These are phyloP conservation scores for Strobilomyces confusus DNA, from an alignment of 768 basidiomycete genomes.

Conservation along the genomic window DNA sequence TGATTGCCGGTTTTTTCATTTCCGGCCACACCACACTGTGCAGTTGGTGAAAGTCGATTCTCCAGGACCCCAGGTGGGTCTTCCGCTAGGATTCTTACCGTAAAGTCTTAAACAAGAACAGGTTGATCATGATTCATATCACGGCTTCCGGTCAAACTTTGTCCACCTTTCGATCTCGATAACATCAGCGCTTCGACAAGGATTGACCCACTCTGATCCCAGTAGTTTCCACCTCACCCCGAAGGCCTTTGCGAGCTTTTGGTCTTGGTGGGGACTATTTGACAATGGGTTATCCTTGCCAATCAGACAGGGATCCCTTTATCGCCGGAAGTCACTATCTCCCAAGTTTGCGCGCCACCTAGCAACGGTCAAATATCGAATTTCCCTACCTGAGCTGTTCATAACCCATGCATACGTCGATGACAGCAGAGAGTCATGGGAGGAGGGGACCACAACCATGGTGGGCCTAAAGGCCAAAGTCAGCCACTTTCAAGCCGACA, in stretches of 20 bases:
- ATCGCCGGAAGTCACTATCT: slow-evolving; percentile 64
- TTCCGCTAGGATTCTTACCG: neutral
- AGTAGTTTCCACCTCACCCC: slow-evolving; percentile 87
- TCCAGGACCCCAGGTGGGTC: slow-evolving; percentile 46
- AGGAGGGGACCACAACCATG: slow-evolving; percentile 69
- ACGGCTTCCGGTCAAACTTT: slow-evolving; percentile 89
- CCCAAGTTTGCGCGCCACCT: slow-evolving; percentile 87
- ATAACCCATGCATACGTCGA: slow-evolving; percentile 87
- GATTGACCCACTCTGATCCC: slow-evolving; percentile 21
- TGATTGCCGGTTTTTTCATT: slow-evolving; percentile 76
- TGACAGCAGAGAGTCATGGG: slow-evolving; percentile 76
- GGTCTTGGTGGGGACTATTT: slow-evolving; percentile 88
- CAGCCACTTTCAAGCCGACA: slow-evolving; percentile 78
- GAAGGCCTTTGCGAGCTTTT: slow-evolving; percentile 82
- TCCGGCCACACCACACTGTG: slow-evolving; percentile 76
- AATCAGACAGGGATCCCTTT: slow-evolving; percentile 83
- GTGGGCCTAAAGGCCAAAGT: slow-evolving; percentile 85
- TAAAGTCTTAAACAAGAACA: slow-evolving; percentile 16
- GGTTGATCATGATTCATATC: slow-evolving; percentile 68
- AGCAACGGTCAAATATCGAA: slow-evolving; percentile 88
- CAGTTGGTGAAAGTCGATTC: slow-evolving; percentile 47
- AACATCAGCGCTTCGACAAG: slow-evolving; percentile 52
- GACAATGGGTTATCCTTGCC: slow-evolving; percentile 75
- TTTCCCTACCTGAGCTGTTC: slow-evolving; percentile 71
- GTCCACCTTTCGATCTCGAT: slow-evolving; percentile 89